Conservation (phyloP, 129 eudicot genomes). For the Glebionis coronaria region DNA sequence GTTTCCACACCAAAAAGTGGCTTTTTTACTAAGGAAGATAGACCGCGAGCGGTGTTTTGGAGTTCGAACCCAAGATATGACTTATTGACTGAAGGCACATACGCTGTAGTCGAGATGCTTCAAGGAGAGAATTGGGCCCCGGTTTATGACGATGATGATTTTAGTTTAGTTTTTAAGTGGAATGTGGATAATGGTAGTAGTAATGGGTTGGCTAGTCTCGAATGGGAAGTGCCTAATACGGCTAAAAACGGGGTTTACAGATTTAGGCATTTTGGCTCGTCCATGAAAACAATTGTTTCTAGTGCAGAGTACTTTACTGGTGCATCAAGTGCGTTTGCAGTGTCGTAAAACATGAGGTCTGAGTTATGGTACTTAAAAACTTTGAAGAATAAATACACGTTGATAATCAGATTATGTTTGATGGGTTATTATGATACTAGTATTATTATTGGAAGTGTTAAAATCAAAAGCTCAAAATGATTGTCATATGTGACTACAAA, state of each 20-base stretch:
- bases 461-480: neutral
- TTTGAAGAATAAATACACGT: slow-evolving; percentile 10
- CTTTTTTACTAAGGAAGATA: slow-evolving; percentile 39
- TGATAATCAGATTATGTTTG: neutral
- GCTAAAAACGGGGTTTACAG: slow-evolving; percentile 53
- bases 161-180: slow-evolving; percentile 50
- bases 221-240: slow-evolving; percentile 60
- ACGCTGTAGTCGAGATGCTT: slow-evolving; percentile 62
- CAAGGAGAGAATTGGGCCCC: slow-evolving; percentile 48
- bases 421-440: neutral
- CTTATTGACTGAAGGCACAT: slow-evolving; percentile 60
- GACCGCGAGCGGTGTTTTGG: slow-evolving; percentile 50
- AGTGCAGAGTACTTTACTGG: slow-evolving; percentile 41
- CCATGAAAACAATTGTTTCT: slow-evolving; percentile 37
- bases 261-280: slow-evolving; percentile 63
- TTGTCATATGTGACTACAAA: neutral
- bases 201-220: slow-evolving; percentile 48
- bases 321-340: slow-evolving; percentile 55
- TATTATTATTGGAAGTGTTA: neutral
- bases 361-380: neutral
- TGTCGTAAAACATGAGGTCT: slow-evolving; percentile 27
- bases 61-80: slow-evolving; percentile 66
- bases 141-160: slow-evolving; percentile 58
- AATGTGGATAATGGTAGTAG: slow-evolving; percentile 21
- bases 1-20: slow-evolving; percentile 35